A percentile compares a stretch with the other conserved stretches of the same genome.
Conservation (phyloP, 164 flowering plant genomes). For the Euptelea pleiosperma region DNA sequence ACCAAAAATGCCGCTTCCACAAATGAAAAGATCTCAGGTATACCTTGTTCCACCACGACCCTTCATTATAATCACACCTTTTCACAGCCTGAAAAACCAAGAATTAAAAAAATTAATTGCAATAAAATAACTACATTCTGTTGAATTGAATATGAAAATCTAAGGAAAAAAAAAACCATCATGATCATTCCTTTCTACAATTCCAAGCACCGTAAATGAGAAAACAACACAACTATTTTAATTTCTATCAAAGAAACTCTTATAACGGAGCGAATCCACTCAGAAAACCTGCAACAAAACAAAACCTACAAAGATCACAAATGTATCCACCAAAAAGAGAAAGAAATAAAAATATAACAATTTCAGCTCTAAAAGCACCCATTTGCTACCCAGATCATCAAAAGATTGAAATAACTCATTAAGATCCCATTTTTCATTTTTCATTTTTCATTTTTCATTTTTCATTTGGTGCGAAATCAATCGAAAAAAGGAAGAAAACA, state of each 20-base stretch:
- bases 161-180: neutral
- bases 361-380: neutral
- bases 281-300: slow-evolving; percentile 3
- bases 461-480: neutral
- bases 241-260: neutral
- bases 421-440: slow-evolving; percentile 8
- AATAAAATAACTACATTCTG: neutral
- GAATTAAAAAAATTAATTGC: neutral
- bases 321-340: neutral
- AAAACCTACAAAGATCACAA: neutral
- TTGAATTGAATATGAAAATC: neutral
- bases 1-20: no score
- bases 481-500: neutral
- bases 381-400: slow-evolving; percentile 2
- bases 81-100: neutral
- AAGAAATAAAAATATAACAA: no score
- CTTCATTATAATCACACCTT: no score
- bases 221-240: neutral
- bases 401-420: neutral
- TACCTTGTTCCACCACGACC: no score
- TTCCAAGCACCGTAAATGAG: slow-evolving; percentile 1
- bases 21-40: no score
- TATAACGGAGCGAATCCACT: neutral
- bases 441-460: no score
- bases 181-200: slow-evolving; percentile 3